phyloP scores from a whole-genome alignment of 768 basidiomycete species.

The Chalciporus chontae region DNA sequence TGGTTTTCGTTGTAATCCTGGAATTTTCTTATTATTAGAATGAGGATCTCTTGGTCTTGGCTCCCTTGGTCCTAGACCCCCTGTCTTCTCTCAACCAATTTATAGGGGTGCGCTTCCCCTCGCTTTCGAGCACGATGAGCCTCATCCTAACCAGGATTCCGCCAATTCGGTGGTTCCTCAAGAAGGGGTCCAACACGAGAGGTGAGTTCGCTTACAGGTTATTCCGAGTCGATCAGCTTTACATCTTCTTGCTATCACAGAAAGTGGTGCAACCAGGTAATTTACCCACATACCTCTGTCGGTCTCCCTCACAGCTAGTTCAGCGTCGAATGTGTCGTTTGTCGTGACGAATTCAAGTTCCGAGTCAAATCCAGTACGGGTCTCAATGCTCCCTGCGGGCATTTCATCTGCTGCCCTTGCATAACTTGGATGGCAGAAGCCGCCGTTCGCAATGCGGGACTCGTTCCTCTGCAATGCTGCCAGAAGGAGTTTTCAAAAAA shows the following conservation, averaged over 20 bases:
- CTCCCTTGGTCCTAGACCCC: too few relatives aligned
- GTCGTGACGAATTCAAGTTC: neutral
- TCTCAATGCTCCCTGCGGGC: neutral
- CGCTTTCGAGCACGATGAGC: neutral
- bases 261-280: too few relatives aligned
- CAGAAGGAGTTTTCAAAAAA: neutral
- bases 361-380: neutral
- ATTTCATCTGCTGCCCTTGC: neutral
- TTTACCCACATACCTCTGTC: too few relatives aligned
- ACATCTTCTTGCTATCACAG: neutral
- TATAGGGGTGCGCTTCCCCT: neutral
- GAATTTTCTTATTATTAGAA: neutral
- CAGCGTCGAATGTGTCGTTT: too few relatives aligned
- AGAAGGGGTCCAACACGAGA: neutral
- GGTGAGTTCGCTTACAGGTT: neutral
- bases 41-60: neutral
- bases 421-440: neutral
- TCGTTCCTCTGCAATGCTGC: neutral
- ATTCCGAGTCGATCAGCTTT: neutral
- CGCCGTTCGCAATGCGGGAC: neutral
- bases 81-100: too few relatives aligned
- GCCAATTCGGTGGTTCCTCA: neutral
- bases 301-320: too few relatives aligned
- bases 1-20: conserved; percentile 22
- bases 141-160: neutral